Conservation (phyloP, 495 filamentous ascomycete genomes). For the Hypoxylon lienhwacheense region DNA sequence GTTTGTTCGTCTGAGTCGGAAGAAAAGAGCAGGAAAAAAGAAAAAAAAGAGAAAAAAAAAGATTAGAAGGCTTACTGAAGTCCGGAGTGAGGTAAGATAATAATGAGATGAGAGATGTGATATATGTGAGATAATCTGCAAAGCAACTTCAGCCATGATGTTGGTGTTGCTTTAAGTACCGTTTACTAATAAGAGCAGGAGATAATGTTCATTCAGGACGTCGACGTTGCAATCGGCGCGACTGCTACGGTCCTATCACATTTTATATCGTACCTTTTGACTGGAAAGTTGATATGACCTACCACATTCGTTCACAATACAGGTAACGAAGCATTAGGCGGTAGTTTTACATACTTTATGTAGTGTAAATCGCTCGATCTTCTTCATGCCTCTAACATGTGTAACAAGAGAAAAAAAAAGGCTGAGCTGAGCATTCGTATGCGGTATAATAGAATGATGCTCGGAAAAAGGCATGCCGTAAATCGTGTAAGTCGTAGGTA, state of each 20-base stretch:
- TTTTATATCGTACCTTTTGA: neutral
- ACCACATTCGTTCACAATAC: slow-evolving; percentile 3
- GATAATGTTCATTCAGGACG: neutral
- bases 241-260: slow-evolving; percentile 22
- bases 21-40: slow-evolving; percentile 1
- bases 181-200: slow-evolving; percentile 7
- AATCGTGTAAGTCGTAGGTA: no score
- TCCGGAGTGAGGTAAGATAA: slow-evolving; percentile 15
- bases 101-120: no score
- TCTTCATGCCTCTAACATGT: neutral
- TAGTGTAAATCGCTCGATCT: no score
- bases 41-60: slow-evolving; percentile 2
- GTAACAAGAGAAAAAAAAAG: neutral
- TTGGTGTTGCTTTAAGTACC: slow-evolving; percentile 1
- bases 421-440: no score
- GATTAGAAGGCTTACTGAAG: slow-evolving; percentile 15
- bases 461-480: no score
- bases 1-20: slow-evolving; percentile 18
- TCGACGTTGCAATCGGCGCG: slow-evolving; percentile 22
- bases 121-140: slow-evolving; percentile 11
- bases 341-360: neutral
- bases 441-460: no score
- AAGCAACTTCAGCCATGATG: neutral
- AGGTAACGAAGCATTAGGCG: neutral
- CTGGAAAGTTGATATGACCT: neutral